A percentile compares a stretch with the other conserved stretches of the same genome.
Conservation (phyloP, 2,329 filamentous ascomycete species). For the Talaromyces funiculosus region DNA sequence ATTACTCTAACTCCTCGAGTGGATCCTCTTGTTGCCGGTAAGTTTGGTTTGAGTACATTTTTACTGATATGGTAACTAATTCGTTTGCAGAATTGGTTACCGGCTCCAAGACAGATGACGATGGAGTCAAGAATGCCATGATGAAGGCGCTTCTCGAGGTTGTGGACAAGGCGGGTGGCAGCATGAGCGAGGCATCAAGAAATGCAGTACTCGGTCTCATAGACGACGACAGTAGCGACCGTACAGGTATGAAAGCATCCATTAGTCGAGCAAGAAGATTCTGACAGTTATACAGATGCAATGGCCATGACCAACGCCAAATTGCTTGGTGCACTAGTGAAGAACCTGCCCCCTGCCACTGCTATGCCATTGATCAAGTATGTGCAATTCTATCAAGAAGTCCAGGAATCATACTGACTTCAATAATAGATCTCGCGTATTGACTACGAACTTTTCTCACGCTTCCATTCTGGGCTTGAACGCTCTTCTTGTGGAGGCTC, state of each 20-base stretch:
- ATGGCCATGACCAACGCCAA: conserved; percentile 89
- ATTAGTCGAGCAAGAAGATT: not conserved
- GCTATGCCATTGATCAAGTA: conserved; percentile 57
- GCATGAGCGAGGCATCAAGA: conserved; percentile 89
- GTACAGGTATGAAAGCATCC: conserved; percentile 51
- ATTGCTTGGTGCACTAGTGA: conserved; percentile 81
- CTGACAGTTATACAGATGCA: conserved; percentile 39
- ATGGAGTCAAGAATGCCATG: conserved; percentile 91
- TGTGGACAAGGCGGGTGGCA: conserved; percentile 85
- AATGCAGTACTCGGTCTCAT: conserved; percentile 82
- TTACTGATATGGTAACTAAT: conserved; percentile 3
- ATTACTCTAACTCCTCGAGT: conserved; percentile 95
- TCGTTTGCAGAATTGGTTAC: conserved; percentile 71
- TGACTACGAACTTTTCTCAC: conserved; percentile 68
- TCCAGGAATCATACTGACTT: conserved; percentile 22
- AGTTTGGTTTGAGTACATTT: conserved; percentile 11
- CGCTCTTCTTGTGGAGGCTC: conserved; percentile 76
- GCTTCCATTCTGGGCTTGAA: conserved; percentile 83
- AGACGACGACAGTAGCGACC: conserved; percentile 72
- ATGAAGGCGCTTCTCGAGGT: conserved; percentile 95
- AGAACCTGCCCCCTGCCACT: conserved; percentile 70
- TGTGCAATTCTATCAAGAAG: conserved; percentile 14
- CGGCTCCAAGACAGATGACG: conserved; percentile 84
- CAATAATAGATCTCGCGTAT: conserved; percentile 62
- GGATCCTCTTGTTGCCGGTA: conserved; percentile 74